Conservation (phyloP, 78 protist genomes). For the Dictyostelium discoideum region DNA sequence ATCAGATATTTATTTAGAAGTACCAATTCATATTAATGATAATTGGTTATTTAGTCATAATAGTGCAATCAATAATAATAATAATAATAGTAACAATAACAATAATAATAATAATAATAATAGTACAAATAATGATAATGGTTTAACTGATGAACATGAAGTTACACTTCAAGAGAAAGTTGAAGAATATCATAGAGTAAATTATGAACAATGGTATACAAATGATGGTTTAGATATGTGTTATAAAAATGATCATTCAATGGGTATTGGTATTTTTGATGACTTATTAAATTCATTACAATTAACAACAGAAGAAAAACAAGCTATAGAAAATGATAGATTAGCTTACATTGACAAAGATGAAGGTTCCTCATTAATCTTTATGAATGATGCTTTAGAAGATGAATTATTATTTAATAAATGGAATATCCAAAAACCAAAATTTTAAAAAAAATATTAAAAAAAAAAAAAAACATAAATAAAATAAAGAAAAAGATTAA, state of each 20-base stretch:
- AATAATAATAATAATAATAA: too few relatives aligned
- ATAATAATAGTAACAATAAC: too few relatives aligned
- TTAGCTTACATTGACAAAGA: background rate
- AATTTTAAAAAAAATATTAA: background rate
- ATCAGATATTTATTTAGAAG: constrained; percentile 69
- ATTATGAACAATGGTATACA: constrained; percentile 49
- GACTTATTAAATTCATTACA: background rate
- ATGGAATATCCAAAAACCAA: constrained; percentile 64
- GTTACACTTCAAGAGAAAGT: constrained; percentile 28
- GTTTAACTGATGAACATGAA: constrained; percentile 10
- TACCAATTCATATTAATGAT: constrained; percentile 74
- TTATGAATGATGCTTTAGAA: constrained; percentile 15
- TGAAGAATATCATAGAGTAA: constrained; percentile 54
- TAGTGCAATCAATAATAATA: background rate
- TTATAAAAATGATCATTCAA: background rate
- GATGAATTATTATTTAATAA: constrained; percentile 29
- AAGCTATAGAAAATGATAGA: background rate
- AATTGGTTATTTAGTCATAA: constrained; percentile 43
- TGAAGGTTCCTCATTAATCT: constrained; percentile 6
- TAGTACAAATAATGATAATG: background rate
- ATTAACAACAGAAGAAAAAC: constrained; percentile 11
- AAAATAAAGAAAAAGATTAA: too few relatives aligned
- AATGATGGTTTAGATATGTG: background rate
- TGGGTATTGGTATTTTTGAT: constrained; percentile 25
- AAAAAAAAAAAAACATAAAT: background rate